Conservation (phyloP, 352 stramenopile species). For the Phytophthora melonis region DNA sequence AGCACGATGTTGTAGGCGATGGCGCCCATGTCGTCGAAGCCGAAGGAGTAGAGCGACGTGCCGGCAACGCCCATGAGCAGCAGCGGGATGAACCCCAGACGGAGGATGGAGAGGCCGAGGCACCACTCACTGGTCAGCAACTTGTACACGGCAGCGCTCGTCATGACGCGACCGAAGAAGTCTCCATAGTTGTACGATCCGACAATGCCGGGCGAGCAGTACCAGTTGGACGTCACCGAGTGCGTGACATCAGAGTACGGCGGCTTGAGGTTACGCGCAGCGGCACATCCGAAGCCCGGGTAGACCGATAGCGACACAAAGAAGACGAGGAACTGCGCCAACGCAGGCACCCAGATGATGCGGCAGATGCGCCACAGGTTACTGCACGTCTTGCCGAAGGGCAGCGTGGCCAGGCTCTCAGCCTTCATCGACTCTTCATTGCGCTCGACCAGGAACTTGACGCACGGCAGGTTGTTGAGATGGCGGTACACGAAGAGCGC, state of each 20-base stretch:
- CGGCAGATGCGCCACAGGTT: slow-evolving; percentile 53
- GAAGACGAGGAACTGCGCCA: slow-evolving; percentile 55
- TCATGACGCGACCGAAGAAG: slow-evolving; percentile 55
- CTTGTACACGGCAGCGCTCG: slow-evolving; percentile 47
- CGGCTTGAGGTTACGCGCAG: slow-evolving; percentile 28
- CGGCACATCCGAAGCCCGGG: slow-evolving; percentile 34
- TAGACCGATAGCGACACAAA: slow-evolving; percentile 40
- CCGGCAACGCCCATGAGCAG: slow-evolving; percentile 51
- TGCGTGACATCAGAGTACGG: slow-evolving; percentile 22
- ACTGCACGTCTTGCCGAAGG: slow-evolving; percentile 29
- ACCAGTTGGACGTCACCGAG: slow-evolving; percentile 37
- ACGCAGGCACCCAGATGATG: slow-evolving; percentile 50
- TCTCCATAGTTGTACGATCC: slow-evolving; percentile 63
- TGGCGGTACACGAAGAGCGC: slow-evolving; percentile 49
- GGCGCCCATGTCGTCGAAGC: slow-evolving; percentile 18
- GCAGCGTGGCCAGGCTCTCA: slow-evolving; percentile 40
- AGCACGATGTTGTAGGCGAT: slow-evolving; percentile 46
- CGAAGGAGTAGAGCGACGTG: slow-evolving; percentile 57
- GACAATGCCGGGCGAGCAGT: slow-evolving; percentile 56
- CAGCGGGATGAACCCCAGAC: slow-evolving; percentile 54
- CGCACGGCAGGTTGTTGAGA: slow-evolving; percentile 43
- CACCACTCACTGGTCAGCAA: slow-evolving; percentile 52
- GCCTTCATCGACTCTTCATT: slow-evolving; percentile 42
- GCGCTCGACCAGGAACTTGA: slow-evolving; percentile 59
- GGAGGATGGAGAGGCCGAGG: slow-evolving; percentile 38